These are phyloP conservation scores for Colletotrichum spinosum DNA, from an alignment of 2,329 filamentous ascomycete species.

Conservation along the genomic window DNA sequence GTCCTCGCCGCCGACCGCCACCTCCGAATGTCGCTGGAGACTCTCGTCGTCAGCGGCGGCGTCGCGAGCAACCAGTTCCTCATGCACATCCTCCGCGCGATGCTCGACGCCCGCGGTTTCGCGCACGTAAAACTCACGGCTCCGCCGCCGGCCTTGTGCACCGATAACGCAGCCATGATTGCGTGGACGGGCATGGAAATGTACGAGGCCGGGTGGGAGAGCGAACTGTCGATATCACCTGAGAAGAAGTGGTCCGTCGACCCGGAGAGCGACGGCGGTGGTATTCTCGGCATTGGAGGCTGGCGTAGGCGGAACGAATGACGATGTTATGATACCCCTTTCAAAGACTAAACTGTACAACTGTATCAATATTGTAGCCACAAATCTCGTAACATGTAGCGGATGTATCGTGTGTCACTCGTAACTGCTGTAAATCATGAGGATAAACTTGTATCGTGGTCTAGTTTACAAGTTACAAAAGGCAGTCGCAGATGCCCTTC, in stretches of 20 bases:
- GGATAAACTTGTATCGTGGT: slow-evolving; percentile 38
- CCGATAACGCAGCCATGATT: slow-evolving; percentile 98
- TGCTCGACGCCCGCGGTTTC: slow-evolving; percentile 76
- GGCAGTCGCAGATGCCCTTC: slow-evolving; percentile 15
- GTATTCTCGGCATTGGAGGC: slow-evolving; percentile 71
- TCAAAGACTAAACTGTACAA: not conserved
- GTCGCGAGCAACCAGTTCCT: slow-evolving; percentile 90
- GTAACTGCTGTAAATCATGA: slow-evolving; percentile 3
- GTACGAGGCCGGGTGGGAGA: slow-evolving; percentile 81
- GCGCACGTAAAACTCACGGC: slow-evolving; percentile 71
- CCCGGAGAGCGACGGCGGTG: slow-evolving; percentile 67
- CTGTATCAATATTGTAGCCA: not conserved
- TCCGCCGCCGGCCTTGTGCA: slow-evolving; percentile 84
- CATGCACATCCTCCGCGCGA: slow-evolving; percentile 69
- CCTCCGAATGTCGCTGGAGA: slow-evolving; percentile 54
- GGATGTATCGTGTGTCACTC: too few relatives aligned
- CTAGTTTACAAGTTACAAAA: slow-evolving; percentile 40
- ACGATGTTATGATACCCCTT: slow-evolving; percentile 26
- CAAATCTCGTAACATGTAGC: not conserved
- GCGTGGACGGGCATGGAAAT: slow-evolving; percentile 95
- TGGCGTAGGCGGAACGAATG: slow-evolving; percentile 50
- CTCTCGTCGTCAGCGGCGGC: slow-evolving; percentile 87
- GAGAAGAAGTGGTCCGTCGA: slow-evolving; percentile 82
- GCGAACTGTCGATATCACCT: slow-evolving; percentile 69
- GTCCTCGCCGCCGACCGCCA: slow-evolving; percentile 61